Evolutionary conservation across 805 yeast species (phyloP).

Genomic region (Zygoascus flipseniorum): DNA sequence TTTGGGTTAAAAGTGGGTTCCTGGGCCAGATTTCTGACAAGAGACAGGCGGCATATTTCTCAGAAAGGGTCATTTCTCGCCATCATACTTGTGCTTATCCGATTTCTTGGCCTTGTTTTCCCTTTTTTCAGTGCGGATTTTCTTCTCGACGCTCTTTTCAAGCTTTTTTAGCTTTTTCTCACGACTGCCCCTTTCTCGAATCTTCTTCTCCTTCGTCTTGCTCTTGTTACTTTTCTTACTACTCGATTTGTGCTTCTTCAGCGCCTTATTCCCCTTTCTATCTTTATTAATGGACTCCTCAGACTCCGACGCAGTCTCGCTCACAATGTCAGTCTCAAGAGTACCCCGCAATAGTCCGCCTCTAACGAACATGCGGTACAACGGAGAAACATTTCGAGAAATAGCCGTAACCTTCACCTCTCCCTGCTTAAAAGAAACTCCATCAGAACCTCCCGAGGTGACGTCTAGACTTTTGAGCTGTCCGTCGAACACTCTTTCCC

Average conservation of each 20-base stretch:
- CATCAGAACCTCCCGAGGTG: constrained; percentile 21
- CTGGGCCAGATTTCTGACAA: no score
- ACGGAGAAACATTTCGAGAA: constrained; percentile 52
- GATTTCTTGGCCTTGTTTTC: constrained; percentile 18
- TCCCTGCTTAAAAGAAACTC: constrained; percentile 47
- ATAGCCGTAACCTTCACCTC: constrained; percentile 38
- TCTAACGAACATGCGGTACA: constrained; percentile 77
- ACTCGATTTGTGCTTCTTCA: neutral
- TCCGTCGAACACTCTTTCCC: constrained; percentile 94
- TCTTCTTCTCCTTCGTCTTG: constrained; percentile 25
- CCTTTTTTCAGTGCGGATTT: constrained; percentile 23
- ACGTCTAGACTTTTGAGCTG: constrained; percentile 75
- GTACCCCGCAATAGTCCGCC: constrained; percentile 76
- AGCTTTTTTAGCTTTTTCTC: constrained; percentile 14
- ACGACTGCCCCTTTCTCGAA: constrained; percentile 19
- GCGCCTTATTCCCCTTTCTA: constrained; percentile 1
- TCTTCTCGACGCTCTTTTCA: constrained; percentile 19
- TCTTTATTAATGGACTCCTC: constrained; percentile 3
- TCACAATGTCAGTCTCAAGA: constrained; percentile 13
- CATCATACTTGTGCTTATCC: no score
- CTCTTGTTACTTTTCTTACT: constrained; percentile 8
- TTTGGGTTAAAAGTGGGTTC: no score
- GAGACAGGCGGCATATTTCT: no score
- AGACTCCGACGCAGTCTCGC: neutral
- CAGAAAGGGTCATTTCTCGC: no score